A percentile compares a stretch with the other conserved stretches of the same genome.
Conservation (phyloP, 2,329 filamentous ascomycete genomes). For the Sporothrix variecibatus region DNA sequence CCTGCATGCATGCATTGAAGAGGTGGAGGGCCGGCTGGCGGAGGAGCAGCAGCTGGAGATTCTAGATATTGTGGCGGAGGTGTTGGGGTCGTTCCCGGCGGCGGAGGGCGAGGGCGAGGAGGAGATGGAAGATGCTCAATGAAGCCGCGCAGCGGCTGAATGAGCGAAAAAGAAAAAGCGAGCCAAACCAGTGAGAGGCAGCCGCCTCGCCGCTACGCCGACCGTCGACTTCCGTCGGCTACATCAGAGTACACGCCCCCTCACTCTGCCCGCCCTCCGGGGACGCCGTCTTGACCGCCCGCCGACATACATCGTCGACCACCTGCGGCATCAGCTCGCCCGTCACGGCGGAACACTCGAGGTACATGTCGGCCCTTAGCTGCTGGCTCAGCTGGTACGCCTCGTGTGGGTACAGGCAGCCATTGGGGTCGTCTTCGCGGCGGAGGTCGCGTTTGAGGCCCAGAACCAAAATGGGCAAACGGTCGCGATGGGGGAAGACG, state of each 20-base stretch:
- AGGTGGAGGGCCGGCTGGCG: conserved; percentile 62
- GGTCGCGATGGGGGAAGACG: conserved; percentile 50
- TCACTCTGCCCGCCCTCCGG: conserved; percentile 55
- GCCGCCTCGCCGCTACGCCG: too few species aligned
- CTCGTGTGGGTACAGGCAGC: conserved; percentile 63
- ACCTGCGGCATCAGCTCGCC: conserved; percentile 59
- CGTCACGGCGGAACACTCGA: conserved; percentile 64
- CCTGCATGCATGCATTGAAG: conserved; percentile 66
- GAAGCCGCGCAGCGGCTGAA: background rate
- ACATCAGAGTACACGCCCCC: conserved; percentile 56
- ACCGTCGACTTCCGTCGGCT: background rate
- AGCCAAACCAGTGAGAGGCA: background rate
- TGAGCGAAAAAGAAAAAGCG: conserved; percentile 38
- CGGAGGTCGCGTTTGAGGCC: conserved; percentile 63
- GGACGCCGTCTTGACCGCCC: conserved; percentile 52
- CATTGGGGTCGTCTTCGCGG: conserved; percentile 60
- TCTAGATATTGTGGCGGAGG: conserved; percentile 56
- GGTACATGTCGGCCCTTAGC: conserved; percentile 63
- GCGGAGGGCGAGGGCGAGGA: conserved; percentile 37
- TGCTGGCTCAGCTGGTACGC: conserved; percentile 58
- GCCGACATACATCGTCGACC: conserved; percentile 63
- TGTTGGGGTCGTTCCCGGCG: conserved; percentile 56
- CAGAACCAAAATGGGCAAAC: conserved; percentile 57
- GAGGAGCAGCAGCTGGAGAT: conserved; percentile 62
- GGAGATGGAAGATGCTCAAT: conserved; percentile 27